A percentile compares a stretch with the other conserved stretches of the same genome.
Evolutionary conservation across 352 stramenopile genomes (phyloP).

Genomic region (Phytophthora tubulina): DNA sequence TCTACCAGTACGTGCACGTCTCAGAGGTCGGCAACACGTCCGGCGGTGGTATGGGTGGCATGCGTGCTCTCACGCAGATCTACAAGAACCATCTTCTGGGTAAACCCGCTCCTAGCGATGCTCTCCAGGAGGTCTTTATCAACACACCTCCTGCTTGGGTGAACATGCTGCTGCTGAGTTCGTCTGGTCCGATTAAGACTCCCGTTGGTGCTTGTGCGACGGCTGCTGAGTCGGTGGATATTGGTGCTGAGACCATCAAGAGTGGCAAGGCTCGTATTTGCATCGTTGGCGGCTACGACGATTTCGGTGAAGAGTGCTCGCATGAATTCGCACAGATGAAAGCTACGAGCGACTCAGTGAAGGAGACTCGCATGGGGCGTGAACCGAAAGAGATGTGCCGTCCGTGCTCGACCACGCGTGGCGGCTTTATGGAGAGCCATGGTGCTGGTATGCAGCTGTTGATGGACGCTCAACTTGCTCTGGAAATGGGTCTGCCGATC

Average conservation of each 20-base stretch:
- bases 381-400: conserved; percentile 87
- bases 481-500: conserved; percentile 91
- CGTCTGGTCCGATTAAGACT: conserved; percentile 91
- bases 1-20: conserved; percentile 93
- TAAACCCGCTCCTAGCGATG: conserved; percentile 81
- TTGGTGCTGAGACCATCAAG: conserved; percentile 91
- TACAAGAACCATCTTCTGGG: conserved; percentile 75
- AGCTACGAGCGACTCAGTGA: conserved; percentile 86
- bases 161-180: conserved; percentile 91
- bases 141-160: conserved; percentile 91
- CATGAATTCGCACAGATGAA: conserved; percentile 93
- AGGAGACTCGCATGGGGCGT: conserved; percentile 82
- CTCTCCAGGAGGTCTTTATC: conserved; percentile 89
- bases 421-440: conserved; percentile 91
- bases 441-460: conserved; percentile 90
- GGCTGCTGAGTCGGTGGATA: conserved; percentile 88
- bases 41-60: conserved; percentile 85
- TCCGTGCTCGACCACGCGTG: conserved; percentile 79
- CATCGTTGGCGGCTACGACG: conserved; percentile 89
- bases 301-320: conserved; percentile 87
- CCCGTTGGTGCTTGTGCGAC: conserved; percentile 89
- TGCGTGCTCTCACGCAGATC: conserved; percentile 80
- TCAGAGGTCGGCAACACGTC: conserved; percentile 89
- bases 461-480: conserved; percentile 89
- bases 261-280: conserved; percentile 87